These are phyloP conservation scores for Aureobasidium sp. DNA, from an alignment of 2,329 filamentous ascomycete genomes.

Conservation along the genomic window DNA sequence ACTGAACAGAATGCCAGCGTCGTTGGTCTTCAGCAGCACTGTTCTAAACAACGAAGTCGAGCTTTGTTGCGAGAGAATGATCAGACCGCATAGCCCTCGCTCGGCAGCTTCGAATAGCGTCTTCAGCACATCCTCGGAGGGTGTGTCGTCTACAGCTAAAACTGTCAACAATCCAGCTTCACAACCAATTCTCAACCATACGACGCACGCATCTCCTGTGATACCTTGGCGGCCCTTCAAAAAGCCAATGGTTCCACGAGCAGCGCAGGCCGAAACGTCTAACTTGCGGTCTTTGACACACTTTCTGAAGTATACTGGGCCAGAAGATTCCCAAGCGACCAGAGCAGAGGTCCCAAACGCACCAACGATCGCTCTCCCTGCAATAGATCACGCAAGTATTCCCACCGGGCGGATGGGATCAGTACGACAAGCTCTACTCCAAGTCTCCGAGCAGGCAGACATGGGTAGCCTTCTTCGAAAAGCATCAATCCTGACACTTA, in stretches of 20 bases:
- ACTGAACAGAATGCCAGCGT: neutral
- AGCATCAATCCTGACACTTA: neutral
- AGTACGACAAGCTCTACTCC: neutral
- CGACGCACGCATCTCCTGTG: neutral
- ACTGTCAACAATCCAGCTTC: neutral
- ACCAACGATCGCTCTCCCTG: neutral
- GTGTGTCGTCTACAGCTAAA: neutral
- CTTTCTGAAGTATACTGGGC: conserved; percentile 4
- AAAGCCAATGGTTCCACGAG: neutral
- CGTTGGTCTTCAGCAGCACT: neutral
- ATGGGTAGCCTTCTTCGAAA: neutral
- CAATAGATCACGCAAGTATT: too few relatives aligned
- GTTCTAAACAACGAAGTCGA: neutral
- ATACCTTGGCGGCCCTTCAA: neutral
- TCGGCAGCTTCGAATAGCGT: neutral
- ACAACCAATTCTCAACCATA: neutral
- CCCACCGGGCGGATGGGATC: neutral
- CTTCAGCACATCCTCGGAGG: neutral
- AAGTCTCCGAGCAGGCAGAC: neutral
- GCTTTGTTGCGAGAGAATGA: neutral
- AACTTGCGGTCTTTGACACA: neutral
- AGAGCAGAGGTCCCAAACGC: neutral
- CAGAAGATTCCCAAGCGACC: neutral
- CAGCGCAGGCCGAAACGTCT: neutral
- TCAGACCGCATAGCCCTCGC: too few relatives aligned